Base-by-base conservation (phyloP, 106 monocot genomes). In the Triglochin maritima region DNA sequence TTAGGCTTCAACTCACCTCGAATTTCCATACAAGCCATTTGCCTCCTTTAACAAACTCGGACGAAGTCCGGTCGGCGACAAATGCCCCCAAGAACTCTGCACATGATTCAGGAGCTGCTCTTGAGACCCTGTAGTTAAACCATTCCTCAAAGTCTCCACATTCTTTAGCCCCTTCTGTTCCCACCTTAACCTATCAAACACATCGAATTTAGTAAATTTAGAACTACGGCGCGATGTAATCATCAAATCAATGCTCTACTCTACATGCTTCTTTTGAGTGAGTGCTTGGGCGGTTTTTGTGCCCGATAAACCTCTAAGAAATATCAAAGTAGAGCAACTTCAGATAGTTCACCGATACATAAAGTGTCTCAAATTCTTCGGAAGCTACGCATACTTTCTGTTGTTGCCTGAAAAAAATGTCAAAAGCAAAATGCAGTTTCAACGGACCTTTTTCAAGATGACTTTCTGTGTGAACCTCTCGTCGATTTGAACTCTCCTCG, bases 1-100 rank as follows among this genome's bases (percentile, higher is more conserved):
- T 29, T 29, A 29, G 1, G 29, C 29, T 29, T 29, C 29, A 29
- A 65, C 49, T 6, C 81, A 95, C 94, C 94, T 95, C 94, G 62
- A 87, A 95, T 75, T 86, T 87, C 94, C 90, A 90, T 3, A 95
- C 94, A 62, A 95, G 90, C 94, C 94, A 95, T 79, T 95, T 95
- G 8, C 94, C 94, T 7, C 94, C 90, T 78, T 90, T 95, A 68
- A 77, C 81, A 72, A 95, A 95, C 57, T 95, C 74, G 11, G 73
- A 77, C 15, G 67, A 41, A 44, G 83, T 94, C 74, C 66, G 74
- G 29, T 94, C 94, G 45, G 94, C 94, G 63, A 87, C 59, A 56
- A 94, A 94, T 55, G 82, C 87, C 14, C 94, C 94, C 9, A 94
- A 84, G 59, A 94, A 94, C 73, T 94, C 85, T 5, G 94, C 94